phyloP scores from a whole-genome alignment of 371 early-diverging fungal genomes.

The Racocetra persica region DNA sequence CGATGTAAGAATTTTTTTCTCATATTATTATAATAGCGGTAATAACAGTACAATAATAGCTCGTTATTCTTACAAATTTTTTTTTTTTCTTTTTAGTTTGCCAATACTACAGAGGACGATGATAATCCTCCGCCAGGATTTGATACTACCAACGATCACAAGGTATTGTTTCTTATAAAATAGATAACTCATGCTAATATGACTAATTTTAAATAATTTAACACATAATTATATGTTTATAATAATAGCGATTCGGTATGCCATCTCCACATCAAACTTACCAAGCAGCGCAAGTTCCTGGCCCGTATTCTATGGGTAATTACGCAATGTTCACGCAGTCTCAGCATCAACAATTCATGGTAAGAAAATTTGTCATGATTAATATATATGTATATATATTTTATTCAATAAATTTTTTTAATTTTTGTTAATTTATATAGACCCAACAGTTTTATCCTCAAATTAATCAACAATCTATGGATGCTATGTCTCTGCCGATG shows the following conservation, averaged over 20 bases:
- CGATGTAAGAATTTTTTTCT: slow-evolving; percentile 55
- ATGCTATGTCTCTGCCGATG: slow-evolving; percentile 35
- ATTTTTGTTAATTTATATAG: slow-evolving; percentile 4
- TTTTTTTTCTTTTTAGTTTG: not conserved
- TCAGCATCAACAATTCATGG: slow-evolving; percentile 35
- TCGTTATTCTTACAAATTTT: no score
- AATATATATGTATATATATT: not conserved
- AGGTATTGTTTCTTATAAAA: not conserved
- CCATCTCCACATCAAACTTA: not conserved
- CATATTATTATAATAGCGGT: no score
- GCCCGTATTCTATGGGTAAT: slow-evolving; percentile 28
- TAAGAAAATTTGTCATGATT: not conserved
- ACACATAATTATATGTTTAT: not conserved
- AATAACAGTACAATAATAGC: no score
- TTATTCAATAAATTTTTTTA: not conserved
- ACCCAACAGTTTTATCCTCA: slow-evolving; percentile 35
- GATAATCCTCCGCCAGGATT: slow-evolving; percentile 41
- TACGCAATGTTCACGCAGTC: not conserved
- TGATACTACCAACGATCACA: slow-evolving; percentile 3
- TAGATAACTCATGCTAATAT: no score
- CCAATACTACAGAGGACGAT: slow-evolving; percentile 40
- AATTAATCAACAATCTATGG: slow-evolving; percentile 26
- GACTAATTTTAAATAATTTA: no score
- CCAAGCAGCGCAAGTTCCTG: not conserved
- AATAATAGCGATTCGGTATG: slow-evolving; percentile 7